Evolutionary conservation across 169 alveolate species (phyloP), one percentile per base, ranked within the genome.

Genomic region (Miamiensis avidus): DNA sequence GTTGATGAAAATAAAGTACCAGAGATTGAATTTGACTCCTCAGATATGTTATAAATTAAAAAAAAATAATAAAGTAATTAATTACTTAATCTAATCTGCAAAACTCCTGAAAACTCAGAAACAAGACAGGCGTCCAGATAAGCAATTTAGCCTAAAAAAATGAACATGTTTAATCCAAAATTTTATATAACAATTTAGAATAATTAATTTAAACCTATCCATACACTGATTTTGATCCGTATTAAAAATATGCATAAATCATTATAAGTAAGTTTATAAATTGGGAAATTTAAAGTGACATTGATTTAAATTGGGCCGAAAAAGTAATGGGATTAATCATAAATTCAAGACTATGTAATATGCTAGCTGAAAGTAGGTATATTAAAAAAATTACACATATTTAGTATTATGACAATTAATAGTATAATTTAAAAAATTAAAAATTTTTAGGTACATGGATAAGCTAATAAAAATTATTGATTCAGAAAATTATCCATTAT

Each of bases 221-320:
- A 20, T 77, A 77, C 33, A 29, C 65, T 25, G 82, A 77, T 33
- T 77, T 77, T 34, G n/a, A 77, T 28, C 82, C 82, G 11, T 77
- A 33, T 33, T 77, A 77, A 1, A 33, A 77, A 32, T 69, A 77
- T 34, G 31, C 75, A 0, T 29, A 64, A 26, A 34, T 82, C 29
- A 49, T 87, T 32, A 31, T 87, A 74, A 82, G 88, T 33, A 32
- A 82, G 31, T 34, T 87, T 31, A 82, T 34, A 72, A 81, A 87
- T 77, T 87, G 91, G 91, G 91, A 87, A 34, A 65, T 87, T 34
- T 74, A 82, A 73, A 29, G 83, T 28, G 91, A 87, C 34, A 69
- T 64, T 0, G 83, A 82, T 65, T 74, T 87, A 32, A 30, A 49
- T 20, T 31, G 30, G 25, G 84, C 81, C 0, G 30, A 29, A 25